Evolutionary conservation across 768 basidiomycete genomes (phyloP).

Genomic region (Pleurotus citrinopileatus): DNA sequence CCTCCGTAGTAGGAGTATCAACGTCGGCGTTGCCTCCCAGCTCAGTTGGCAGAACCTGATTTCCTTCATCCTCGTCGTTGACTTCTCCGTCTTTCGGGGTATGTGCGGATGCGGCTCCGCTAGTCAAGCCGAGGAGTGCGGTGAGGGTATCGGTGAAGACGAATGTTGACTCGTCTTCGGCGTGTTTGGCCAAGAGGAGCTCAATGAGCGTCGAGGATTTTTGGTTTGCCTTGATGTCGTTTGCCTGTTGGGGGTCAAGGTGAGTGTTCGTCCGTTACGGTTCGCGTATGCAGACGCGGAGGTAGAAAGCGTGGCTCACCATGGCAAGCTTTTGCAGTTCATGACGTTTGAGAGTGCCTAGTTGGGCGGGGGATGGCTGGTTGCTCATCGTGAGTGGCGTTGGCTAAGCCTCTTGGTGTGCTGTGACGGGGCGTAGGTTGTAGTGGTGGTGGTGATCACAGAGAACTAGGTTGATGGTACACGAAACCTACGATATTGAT

Average conservation of each 20-base stretch:
- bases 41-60: no score
- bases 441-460: background rate
- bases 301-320: background rate
- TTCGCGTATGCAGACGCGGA: background rate
- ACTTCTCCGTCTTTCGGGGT: background rate
- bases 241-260: background rate
- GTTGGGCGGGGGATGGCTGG: background rate
- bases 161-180: background rate
- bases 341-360: background rate
- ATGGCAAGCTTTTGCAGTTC: conserved; percentile 7
- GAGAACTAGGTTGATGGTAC: no score
- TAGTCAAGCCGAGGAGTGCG: background rate
- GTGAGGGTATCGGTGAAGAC: background rate
- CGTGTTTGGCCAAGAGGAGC: conserved; percentile 2
- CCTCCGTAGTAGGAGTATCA: no score
- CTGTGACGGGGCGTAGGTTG: background rate
- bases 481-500: no score
- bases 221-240: conserved; percentile 6
- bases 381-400: background rate
- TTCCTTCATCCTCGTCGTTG: background rate
- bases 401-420: background rate
- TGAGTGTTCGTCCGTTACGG: background rate
- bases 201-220: conserved; percentile 1
- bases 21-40: no score
- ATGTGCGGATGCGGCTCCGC: no score